phyloP scores from a whole-genome alignment of 1,284 basidiomycete species.

The Trichosporon faecale region DNA sequence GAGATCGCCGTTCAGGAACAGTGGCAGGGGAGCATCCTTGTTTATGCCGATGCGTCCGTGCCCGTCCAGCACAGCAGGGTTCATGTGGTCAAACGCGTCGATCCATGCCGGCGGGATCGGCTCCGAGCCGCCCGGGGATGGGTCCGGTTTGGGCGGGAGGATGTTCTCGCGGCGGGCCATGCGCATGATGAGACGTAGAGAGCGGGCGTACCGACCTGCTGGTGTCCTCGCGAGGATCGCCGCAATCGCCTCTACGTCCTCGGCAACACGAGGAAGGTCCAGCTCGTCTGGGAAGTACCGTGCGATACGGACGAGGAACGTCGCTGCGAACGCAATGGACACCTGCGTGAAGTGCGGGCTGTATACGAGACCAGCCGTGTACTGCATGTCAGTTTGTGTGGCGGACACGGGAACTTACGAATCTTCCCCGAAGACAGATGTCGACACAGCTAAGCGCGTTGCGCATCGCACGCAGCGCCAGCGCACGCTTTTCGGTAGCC shows the following conservation, averaged over 20 bases:
- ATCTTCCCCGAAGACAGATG: conserved; percentile 22
- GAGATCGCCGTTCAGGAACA: conserved; percentile 32
- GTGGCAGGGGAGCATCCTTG: conserved; percentile 29
- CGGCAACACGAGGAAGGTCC: conserved; percentile 65
- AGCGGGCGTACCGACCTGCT: conserved; percentile 76
- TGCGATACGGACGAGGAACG: conserved; percentile 72
- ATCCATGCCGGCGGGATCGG: not conserved
- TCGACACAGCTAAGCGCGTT: conserved; percentile 32
- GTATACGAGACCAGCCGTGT: conserved; percentile 79
- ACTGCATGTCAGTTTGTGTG: conserved; percentile 54
- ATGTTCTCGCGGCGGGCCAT: conserved; percentile 61
- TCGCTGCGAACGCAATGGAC: conserved; percentile 68
- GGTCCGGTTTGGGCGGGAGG: not conserved
- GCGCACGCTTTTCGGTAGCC: conserved; percentile 27
- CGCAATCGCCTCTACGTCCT: conserved; percentile 69
- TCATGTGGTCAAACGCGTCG: conserved; percentile 6
- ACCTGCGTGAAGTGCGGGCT: conserved; percentile 40
- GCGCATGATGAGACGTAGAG: conserved; percentile 76
- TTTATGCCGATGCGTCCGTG: conserved; percentile 26
- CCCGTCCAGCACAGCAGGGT: not conserved
- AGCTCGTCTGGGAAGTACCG: conserved; percentile 79
- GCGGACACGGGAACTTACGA: conserved; percentile 11
- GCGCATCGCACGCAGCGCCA: conserved; percentile 32
- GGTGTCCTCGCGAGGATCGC: conserved; percentile 69
- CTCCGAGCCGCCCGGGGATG: not conserved